Evolutionary conservation across 768 basidiomycete genomes (phyloP).

Genomic region (Candolleomyces efflorescens): DNA sequence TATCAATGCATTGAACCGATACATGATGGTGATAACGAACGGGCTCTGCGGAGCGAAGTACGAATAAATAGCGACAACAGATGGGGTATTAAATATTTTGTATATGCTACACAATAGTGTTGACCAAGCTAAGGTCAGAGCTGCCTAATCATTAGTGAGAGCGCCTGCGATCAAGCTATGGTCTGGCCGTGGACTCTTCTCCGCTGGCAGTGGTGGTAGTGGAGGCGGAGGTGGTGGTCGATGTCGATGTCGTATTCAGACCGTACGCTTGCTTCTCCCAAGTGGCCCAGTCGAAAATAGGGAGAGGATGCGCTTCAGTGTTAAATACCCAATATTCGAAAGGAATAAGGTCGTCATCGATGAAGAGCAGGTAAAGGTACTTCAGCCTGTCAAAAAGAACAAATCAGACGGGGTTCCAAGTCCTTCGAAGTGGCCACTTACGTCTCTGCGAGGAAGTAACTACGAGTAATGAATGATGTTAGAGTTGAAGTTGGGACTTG

Average conservation of each 20-base stretch:
- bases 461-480: background rate
- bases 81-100: too few species aligned
- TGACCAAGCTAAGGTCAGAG: too few species aligned
- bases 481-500: background rate
- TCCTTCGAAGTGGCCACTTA: slow-evolving; percentile 6
- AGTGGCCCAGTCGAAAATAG: slow-evolving; percentile 55
- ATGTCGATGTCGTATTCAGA: slow-evolving; percentile 14
- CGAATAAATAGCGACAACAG: too few species aligned
- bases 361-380: slow-evolving; percentile 65
- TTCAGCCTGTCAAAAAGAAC: slow-evolving; percentile 50
- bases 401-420: slow-evolving; percentile 25
- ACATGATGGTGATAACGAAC: too few species aligned
- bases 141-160: too few species aligned
- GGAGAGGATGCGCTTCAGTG: slow-evolving; percentile 71
- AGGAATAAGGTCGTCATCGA: slow-evolving; percentile 47
- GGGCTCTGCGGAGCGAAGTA: too few species aligned
- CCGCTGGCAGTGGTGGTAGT: background rate
- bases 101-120: too few species aligned
- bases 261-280: slow-evolving; percentile 46
- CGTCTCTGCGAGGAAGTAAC: slow-evolving; percentile 24
- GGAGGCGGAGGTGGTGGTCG: background rate
- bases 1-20: too few species aligned
- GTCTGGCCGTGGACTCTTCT: too few species aligned
- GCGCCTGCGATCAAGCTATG: too few species aligned
- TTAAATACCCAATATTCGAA: slow-evolving; percentile 59